Base-by-base conservation (phyloP, 805 yeast species). In the Barnettozyma wickerhamii region DNA sequence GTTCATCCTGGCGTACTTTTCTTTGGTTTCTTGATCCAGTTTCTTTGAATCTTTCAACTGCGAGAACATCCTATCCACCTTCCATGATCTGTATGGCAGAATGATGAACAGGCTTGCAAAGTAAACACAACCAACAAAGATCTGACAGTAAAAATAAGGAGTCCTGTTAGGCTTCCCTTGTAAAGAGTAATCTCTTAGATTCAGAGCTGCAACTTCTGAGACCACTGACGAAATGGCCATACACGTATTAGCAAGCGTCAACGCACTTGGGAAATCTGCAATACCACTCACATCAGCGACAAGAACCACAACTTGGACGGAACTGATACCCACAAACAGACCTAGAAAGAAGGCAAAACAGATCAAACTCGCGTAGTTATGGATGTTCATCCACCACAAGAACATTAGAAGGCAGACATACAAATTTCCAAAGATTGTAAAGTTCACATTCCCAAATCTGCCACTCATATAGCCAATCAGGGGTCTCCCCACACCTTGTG, bases 131-230 rank as follows among this genome's bases (percentile, higher is more conserved):
- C 84, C 87, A 5, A 78, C 71, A 54, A 78, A 79, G 2, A 79
- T 65, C 51, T 81, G 87, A 2, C 83, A 69, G 48, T 80, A 71
- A 27, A 74, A 59, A 49, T 73, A 81, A 3, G 86, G 84, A 21
- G 59, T 62, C 6, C 41, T 42, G 27, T 41, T 32, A 15, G 43
- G 30, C 3, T 19, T n/a, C 7, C 47, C 46, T 10, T 42, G 35
- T 2, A 49, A 29, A 10, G 51, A 37, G n/a, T 51, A 41, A n/a
- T 54, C 61, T 38, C 66, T 64, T 35, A 78, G 53, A 3, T 76
- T 67, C 42, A 79, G 69, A 0, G 78, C 83, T 37, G 78, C 70
- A 7, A 75, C 68, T 58, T 79, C 85, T 4, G 77, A 64, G 2
- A 71, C 67, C 19, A 79, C 55, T 5, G 71, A 56, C 23, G 58